phyloP scores from a whole-genome alignment of 768 basidiomycete genomes.

The Boletus sp. region DNA sequence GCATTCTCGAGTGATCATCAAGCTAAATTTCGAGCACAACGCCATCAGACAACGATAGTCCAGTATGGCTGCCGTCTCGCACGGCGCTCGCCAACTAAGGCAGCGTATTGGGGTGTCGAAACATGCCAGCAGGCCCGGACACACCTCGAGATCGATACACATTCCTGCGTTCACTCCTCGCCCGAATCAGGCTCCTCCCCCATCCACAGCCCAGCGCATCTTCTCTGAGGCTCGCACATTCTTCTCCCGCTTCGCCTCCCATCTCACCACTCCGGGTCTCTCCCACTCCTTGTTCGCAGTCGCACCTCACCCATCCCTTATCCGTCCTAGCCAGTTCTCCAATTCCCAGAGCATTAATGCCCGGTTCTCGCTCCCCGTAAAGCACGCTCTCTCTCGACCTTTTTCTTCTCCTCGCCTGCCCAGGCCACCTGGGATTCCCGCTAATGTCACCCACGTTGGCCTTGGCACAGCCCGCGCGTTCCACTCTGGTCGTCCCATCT shows the following conservation, averaged over 20 bases:
- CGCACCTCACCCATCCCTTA: conserved; percentile 4
- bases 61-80: conserved; percentile 26
- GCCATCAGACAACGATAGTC: background rate
- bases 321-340: conserved; percentile 18
- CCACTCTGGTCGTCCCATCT: conserved; percentile 67
- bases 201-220: conserved; percentile 42
- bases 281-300: conserved; percentile 28
- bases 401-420: conserved; percentile 54
- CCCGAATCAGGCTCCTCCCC: conserved; percentile 19
- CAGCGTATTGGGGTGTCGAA: conserved; percentile 18
- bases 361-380: conserved; percentile 55
- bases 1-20: too few relatives aligned
- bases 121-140: background rate
- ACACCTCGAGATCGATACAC: conserved; percentile 44
- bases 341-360: conserved; percentile 45
- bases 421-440: conserved; percentile 48
- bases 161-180: conserved; percentile 37
- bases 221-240: conserved; percentile 55
- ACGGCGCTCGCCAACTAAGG: conserved; percentile 26
- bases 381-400: conserved; percentile 48
- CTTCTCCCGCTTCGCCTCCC: conserved; percentile 52
- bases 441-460: conserved; percentile 63
- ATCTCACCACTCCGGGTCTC: conserved; percentile 56
- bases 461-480: conserved; percentile 77
- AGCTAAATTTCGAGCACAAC: background rate